Evolutionary conservation across 2,329 filamentous ascomycete species (phyloP).

Genomic region (Nigrospora sphaerica): DNA sequence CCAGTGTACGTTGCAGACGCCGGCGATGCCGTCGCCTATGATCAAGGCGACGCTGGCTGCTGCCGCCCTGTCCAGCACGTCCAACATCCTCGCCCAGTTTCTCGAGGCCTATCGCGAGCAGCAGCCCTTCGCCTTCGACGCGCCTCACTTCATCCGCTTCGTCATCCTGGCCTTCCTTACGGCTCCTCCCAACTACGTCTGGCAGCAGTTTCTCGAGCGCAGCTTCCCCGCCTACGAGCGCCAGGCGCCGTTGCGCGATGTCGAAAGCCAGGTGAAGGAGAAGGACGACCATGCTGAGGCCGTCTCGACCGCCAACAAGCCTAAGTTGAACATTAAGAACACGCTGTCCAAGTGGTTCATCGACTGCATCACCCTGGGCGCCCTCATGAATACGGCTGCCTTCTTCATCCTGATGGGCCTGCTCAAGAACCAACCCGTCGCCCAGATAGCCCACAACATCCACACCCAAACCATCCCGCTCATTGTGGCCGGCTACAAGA

Average conservation of each 20-base stretch:
- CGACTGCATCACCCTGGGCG: constrained; percentile 40
- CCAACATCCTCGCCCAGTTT: constrained; percentile 48
- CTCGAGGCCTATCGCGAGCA: constrained; percentile 39
- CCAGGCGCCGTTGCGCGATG: constrained; percentile 9
- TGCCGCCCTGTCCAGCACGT: constrained; percentile 40
- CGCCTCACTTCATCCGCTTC: constrained; percentile 44
- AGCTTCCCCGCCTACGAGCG: constrained; percentile 39
- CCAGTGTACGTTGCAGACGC: not conserved
- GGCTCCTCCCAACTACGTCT: constrained; percentile 50
- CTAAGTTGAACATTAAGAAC: constrained; percentile 32
- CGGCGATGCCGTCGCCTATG: constrained; percentile 40
- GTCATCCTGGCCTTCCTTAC: constrained; percentile 44
- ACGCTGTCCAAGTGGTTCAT: constrained; percentile 43
- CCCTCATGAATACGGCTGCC: constrained; percentile 36
- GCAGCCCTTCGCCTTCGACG: constrained; percentile 36
- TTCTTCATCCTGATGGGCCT: constrained; percentile 41
- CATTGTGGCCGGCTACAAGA: constrained; percentile 41
- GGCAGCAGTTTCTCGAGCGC: constrained; percentile 48
- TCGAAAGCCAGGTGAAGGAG: constrained; percentile 20
- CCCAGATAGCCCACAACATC: constrained; percentile 31
- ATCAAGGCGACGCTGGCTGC: constrained; percentile 46
- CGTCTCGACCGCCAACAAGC: constrained; percentile 12
- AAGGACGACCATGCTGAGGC: constrained; percentile 16
- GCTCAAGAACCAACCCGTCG: constrained; percentile 30
- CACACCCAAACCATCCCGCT: constrained; percentile 37